Conservation (phyloP, 352 stramenopile genomes). For the Phytopythium vexans region DNA sequence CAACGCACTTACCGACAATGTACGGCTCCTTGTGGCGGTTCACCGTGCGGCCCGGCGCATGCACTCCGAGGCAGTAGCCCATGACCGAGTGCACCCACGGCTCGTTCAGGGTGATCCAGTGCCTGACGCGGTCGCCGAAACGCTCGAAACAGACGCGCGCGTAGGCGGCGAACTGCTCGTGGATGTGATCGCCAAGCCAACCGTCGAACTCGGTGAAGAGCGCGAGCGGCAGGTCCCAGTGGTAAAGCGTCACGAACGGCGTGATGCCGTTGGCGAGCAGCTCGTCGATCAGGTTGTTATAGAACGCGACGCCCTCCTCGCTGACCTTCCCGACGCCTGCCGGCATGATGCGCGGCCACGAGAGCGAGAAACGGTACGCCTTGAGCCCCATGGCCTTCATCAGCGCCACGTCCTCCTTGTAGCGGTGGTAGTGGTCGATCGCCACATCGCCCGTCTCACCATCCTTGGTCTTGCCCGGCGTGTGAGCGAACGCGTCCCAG, state of each 20-base stretch:
- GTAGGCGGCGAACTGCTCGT: slow-evolving; percentile 72
- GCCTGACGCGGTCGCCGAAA: slow-evolving; percentile 90
- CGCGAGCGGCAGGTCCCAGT: slow-evolving; percentile 92
- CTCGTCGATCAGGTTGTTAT: slow-evolving; percentile 87
- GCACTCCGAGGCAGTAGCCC: slow-evolving; percentile 78
- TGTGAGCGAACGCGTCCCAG: slow-evolving; percentile 89
- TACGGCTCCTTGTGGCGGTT: slow-evolving; percentile 75
- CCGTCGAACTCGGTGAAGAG: slow-evolving; percentile 21
- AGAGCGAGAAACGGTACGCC: slow-evolving; percentile 89
- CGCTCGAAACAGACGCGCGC: slow-evolving; percentile 84
- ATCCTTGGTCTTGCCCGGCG: slow-evolving; percentile 58
- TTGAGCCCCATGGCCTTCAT: slow-evolving; percentile 90
- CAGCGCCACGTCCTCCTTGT: slow-evolving; percentile 86
- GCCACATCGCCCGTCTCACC: slow-evolving; percentile 81
- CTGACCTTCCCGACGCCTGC: slow-evolving; percentile 74
- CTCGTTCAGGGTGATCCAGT: slow-evolving; percentile 94
- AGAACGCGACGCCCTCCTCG: slow-evolving; percentile 86
- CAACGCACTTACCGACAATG: slow-evolving; percentile 19
- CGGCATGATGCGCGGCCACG: slow-evolving; percentile 91
- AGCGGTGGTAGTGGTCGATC: slow-evolving; percentile 90
- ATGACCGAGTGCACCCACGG: slow-evolving; percentile 78
- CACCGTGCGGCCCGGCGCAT: slow-evolving; percentile 62
- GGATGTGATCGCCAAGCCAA: slow-evolving; percentile 20
- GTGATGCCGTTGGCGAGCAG: slow-evolving; percentile 83
- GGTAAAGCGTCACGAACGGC: slow-evolving; percentile 93